Evolutionary conservation across 306 rosid species (phyloP).

Genomic region (Malus sylvestris): DNA sequence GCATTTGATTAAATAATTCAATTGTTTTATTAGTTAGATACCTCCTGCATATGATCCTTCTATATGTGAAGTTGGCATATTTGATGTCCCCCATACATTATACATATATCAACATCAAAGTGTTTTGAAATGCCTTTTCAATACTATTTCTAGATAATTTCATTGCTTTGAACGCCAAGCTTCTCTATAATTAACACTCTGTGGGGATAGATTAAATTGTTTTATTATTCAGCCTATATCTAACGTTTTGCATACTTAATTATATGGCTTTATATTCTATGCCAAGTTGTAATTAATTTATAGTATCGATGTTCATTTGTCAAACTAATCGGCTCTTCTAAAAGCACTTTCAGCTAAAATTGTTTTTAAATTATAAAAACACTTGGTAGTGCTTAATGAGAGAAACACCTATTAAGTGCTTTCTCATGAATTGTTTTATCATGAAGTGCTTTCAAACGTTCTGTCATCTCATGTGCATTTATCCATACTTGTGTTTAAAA

Average conservation of each 20-base stretch:
- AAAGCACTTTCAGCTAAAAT: no score
- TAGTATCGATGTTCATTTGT: background rate
- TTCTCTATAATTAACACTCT: background rate
- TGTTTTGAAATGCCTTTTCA: background rate
- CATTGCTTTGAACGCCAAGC: background rate
- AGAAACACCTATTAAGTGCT: no score
- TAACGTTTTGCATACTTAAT: background rate
- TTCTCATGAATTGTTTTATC: no score
- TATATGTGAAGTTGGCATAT: background rate
- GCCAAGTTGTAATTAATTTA: background rate
- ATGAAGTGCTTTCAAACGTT: no score
- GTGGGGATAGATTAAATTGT: background rate
- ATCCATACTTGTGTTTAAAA: background rate
- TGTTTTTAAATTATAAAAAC: no score
- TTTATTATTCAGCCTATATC: background rate
- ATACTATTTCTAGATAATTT: background rate
- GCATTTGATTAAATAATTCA: background rate
- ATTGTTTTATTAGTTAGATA: conserved; percentile 6
- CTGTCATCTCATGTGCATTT: background rate
- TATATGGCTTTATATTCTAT: background rate
- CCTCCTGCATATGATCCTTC: conserved; percentile 9
- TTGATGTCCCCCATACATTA: background rate
- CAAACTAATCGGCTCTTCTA: background rate
- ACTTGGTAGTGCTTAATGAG: no score
- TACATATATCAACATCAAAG: background rate